These are phyloP conservation scores for Halophytophthora batemanensis DNA, from an alignment of 352 stramenopile genomes.

Conservation along the genomic window DNA sequence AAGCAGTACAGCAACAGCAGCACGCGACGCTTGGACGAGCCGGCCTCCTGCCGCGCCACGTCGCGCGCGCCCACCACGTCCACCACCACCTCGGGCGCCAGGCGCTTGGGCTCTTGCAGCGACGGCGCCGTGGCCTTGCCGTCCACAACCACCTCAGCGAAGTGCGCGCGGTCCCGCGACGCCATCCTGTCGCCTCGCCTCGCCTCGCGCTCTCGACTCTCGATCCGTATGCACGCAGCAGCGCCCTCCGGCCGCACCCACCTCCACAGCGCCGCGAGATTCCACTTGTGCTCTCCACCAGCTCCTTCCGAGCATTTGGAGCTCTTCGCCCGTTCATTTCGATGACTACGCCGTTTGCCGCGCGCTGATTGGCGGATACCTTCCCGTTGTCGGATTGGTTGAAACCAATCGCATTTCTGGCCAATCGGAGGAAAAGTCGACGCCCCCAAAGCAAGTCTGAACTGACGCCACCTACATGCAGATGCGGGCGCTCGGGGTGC, in stretches of 20 bases:
- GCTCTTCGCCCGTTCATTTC: too few species aligned
- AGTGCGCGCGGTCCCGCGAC: slow-evolving; percentile 32
- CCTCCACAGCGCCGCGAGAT: slow-evolving; percentile 12
- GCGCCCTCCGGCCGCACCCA: too few species aligned
- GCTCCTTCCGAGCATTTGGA: too few species aligned
- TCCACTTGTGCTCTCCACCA: slow-evolving; percentile 20
- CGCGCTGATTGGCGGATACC: too few species aligned
- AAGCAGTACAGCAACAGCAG: slow-evolving; percentile 78
- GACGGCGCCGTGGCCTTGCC: slow-evolving; percentile 23
- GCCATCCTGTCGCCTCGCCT: slow-evolving; percentile 29
- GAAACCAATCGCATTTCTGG: too few species aligned
- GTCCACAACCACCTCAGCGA: slow-evolving; percentile 57
- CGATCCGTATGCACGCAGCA: background rate
- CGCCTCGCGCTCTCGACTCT: background rate
- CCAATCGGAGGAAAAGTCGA: too few species aligned
- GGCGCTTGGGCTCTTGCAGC: slow-evolving; percentile 24
- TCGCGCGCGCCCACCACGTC: slow-evolving; percentile 31
- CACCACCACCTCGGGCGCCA: slow-evolving; percentile 24
- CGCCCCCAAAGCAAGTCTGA: too few species aligned
- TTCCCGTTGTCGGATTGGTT: too few species aligned
- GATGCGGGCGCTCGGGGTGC: too few species aligned
- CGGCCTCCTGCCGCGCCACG: slow-evolving; percentile 8
- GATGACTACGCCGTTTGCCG: too few species aligned
- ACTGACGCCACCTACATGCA: too few species aligned
- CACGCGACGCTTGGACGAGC: slow-evolving; percentile 34